Evolutionary conservation across 2,329 filamentous ascomycete genomes (phyloP).

Genomic region (Helotiales sp.): DNA sequence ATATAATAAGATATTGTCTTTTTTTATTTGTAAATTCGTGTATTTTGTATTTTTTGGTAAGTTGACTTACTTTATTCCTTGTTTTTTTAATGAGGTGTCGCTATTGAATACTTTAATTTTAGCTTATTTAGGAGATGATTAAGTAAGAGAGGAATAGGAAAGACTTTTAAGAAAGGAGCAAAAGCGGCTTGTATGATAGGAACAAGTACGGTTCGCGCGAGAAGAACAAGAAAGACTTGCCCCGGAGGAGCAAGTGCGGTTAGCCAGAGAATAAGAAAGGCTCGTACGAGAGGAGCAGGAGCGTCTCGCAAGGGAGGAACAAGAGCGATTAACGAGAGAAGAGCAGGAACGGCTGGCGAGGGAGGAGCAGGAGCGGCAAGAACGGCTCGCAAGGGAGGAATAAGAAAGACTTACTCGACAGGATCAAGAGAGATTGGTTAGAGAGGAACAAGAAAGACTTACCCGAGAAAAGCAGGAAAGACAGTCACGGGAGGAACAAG

Average conservation of each 20-base stretch:
- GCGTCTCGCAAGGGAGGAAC: not conserved
- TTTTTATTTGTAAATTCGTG: too few relatives aligned
- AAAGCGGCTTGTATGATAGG: not conserved
- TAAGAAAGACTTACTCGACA: not conserved
- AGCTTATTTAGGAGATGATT: slow-evolving; percentile 22
- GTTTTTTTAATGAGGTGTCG: slow-evolving; percentile 18
- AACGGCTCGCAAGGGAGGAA: not conserved
- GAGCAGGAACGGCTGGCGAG: not conserved
- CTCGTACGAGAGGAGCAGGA: not conserved
- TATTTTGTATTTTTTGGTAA: too few relatives aligned
- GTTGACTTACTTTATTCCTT: not conserved
- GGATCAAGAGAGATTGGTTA: not conserved
- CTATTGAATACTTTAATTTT: slow-evolving; percentile 23
- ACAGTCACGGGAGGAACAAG: slow-evolving; percentile 2
- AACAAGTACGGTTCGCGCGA: not conserved
- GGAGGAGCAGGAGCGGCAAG: not conserved
- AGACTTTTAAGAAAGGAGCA: not conserved
- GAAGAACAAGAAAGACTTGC: not conserved
- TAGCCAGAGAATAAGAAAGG: not conserved
- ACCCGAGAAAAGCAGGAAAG: not conserved
- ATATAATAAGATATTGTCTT: too few relatives aligned
- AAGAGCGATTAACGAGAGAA: not conserved
- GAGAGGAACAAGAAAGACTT: not conserved
- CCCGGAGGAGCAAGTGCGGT: too few relatives aligned
- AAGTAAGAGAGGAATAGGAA: slow-evolving; percentile 19